These are phyloP conservation scores for Fusarium xyrophilum DNA, from an alignment of 2,329 filamentous ascomycete species.

Conservation along the genomic window DNA sequence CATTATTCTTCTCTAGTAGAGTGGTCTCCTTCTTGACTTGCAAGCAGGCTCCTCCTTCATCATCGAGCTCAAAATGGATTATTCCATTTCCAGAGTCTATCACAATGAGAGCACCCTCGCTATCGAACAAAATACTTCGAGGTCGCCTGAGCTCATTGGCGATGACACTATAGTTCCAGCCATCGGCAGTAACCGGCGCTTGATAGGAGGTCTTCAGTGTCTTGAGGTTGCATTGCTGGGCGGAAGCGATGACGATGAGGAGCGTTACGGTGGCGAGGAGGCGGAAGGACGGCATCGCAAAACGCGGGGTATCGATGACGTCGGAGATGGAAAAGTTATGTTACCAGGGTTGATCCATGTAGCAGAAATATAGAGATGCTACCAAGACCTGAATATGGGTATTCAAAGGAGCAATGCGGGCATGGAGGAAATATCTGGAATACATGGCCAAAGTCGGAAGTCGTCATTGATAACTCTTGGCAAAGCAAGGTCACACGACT, in stretches of 20 bases:
- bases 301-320: constrained; percentile 19
- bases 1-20: constrained; percentile 48
- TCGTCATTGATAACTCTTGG: neutral
- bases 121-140: constrained; percentile 56
- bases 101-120: constrained; percentile 54
- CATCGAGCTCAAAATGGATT: constrained; percentile 50
- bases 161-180: constrained; percentile 55
- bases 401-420: neutral
- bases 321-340: neutral
- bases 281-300: constrained; percentile 21
- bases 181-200: constrained; percentile 48
- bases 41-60: constrained; percentile 53
- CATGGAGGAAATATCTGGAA: neutral
- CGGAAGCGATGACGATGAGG: constrained; percentile 8
- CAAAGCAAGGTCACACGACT: neutral
- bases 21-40: constrained; percentile 47
- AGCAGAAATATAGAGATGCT: no score
- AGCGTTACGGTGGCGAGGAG: constrained; percentile 20
- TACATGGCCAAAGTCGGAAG: neutral
- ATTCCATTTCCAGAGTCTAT: constrained; percentile 55
- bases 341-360: neutral
- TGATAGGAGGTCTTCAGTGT: constrained; percentile 48
- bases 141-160: constrained; percentile 52
- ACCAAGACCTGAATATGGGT: neutral
- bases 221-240: constrained; percentile 27